Evolutionary conservation across 495 filamentous ascomycete genomes (phyloP).

Genomic region (Penicillium coffeae): DNA sequence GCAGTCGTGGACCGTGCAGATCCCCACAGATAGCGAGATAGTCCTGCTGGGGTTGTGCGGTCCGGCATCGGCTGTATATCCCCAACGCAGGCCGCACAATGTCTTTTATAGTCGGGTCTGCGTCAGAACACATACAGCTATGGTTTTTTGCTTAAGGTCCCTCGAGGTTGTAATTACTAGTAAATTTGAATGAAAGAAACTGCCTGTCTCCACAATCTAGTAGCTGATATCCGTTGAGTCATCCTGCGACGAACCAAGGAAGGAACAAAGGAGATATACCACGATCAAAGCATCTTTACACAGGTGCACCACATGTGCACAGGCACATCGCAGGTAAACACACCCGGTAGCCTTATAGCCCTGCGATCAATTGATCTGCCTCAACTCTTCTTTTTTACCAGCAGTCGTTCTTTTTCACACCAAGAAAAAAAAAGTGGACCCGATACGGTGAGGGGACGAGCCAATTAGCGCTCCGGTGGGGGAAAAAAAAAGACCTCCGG

Average conservation of each 20-base stretch:
- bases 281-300: no score
- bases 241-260: conserved; percentile 11
- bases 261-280: conserved; percentile 6
- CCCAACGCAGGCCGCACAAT: no score
- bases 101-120: no score
- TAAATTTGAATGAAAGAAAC: neutral
- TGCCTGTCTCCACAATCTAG: conserved; percentile 1
- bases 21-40: conserved; percentile 7
- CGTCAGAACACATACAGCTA: no score
- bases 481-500: conserved; percentile 28
- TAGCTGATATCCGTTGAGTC: no score
- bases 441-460: conserved; percentile 21
- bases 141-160: no score
- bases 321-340: no score
- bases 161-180: no score
- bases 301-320: no score
- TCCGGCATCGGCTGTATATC: conserved; percentile 27
- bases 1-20: conserved; percentile 1
- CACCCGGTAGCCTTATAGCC: no score
- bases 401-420: no score
- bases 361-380: neutral
- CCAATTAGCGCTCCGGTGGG: conserved; percentile 25
- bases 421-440: conserved; percentile 24
- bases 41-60: conserved; percentile 3
- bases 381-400: conserved; percentile 3